These are phyloP conservation scores for Lachnellula suecica DNA, from an alignment of 2,329 filamentous ascomycete species.

Conservation along the genomic window DNA sequence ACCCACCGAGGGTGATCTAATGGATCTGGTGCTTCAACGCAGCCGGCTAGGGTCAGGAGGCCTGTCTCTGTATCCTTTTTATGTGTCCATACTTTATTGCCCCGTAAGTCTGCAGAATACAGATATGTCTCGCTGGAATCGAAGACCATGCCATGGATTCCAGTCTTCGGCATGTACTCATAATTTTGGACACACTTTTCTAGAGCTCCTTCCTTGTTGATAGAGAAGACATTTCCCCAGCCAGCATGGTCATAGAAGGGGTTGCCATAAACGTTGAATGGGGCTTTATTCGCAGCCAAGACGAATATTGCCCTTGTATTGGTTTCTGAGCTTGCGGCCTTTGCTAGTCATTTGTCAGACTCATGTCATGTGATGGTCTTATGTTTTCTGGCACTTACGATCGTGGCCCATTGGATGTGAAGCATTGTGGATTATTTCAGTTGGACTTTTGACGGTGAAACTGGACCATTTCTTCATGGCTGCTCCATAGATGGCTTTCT, in stretches of 20 bases:
- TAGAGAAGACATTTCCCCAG: slow-evolving; percentile 74
- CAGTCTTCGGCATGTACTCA: slow-evolving; percentile 66
- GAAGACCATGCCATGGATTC: slow-evolving; percentile 82
- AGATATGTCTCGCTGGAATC: slow-evolving; percentile 72
- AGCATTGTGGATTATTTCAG: slow-evolving; percentile 71
- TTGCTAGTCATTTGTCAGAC: slow-evolving; percentile 43
- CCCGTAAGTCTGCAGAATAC: slow-evolving; percentile 76
- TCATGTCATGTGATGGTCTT: slow-evolving; percentile 3
- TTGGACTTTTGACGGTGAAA: slow-evolving; percentile 73
- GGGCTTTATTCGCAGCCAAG: slow-evolving; percentile 73
- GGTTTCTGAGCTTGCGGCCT: slow-evolving; percentile 64
- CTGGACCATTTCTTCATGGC: slow-evolving; percentile 94
- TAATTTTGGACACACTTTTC: slow-evolving; percentile 70
- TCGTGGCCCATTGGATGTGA: slow-evolving; percentile 77
- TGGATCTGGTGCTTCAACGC: slow-evolving; percentile 66
- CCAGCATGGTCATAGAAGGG: slow-evolving; percentile 87
- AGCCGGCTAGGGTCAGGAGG: slow-evolving; percentile 67
- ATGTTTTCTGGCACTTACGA: slow-evolving; percentile 48
- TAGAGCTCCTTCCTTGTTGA: slow-evolving; percentile 56
- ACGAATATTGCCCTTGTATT: slow-evolving; percentile 90
- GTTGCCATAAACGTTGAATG: slow-evolving; percentile 83
- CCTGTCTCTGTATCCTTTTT: slow-evolving; percentile 63
- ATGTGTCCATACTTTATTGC: slow-evolving; percentile 84
- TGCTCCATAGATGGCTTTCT: slow-evolving; percentile 83
- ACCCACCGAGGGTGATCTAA: slow-evolving; percentile 87